Conservation (phyloP, 441 rosid species). For the Gossypium aridum region DNA sequence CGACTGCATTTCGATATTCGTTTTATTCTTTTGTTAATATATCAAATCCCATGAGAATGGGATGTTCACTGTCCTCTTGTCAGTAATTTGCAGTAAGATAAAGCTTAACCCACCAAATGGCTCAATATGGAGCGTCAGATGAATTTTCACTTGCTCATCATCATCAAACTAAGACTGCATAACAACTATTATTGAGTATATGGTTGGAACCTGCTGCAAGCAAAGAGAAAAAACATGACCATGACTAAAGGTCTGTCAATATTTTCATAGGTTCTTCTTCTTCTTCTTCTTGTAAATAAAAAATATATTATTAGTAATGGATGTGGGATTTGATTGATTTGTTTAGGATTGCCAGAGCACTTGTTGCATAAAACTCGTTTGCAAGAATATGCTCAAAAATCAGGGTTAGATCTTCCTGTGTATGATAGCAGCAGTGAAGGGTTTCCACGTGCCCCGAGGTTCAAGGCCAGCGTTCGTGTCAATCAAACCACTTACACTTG, state of each 20-base stretch:
- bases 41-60: no score
- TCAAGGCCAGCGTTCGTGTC: conserved; percentile 14
- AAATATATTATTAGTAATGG: no score
- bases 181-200: not conserved
- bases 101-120: not conserved
- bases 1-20: no score
- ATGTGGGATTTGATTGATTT: not conserved
- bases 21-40: no score
- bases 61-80: no score
- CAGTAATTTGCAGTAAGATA: no score
- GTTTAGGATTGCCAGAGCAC: not conserved
- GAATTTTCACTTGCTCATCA: not conserved
- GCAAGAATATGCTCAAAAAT: conserved; percentile 1
- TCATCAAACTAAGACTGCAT: not conserved
- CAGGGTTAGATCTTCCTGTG: conserved; percentile 11
- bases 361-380: not conserved
- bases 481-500: conserved; percentile 12
- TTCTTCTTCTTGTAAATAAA: no score
- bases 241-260: not conserved
- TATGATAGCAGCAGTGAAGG: conserved; percentile 20
- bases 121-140: not conserved
- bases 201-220: not conserved
- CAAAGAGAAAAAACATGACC: not conserved
- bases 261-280: no score
- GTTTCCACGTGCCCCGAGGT: conserved; percentile 19